Evolutionary conservation across 2,329 filamentous ascomycete genomes (phyloP).

Genomic region (Aspergillus uvarum): DNA sequence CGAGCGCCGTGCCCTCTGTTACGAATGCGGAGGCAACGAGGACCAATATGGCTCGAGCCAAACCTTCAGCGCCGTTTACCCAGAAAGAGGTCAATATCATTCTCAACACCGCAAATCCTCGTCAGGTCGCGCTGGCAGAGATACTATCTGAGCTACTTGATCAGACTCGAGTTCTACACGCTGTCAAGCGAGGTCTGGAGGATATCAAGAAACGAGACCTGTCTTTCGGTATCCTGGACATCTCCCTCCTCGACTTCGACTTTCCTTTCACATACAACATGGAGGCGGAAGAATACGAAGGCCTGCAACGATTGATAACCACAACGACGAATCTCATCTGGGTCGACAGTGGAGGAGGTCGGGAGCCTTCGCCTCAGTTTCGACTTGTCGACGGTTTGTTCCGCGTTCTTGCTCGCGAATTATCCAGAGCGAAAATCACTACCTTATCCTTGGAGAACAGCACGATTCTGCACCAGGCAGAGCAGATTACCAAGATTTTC

Average conservation of each 20-base stretch:
- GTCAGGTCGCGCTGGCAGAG: background rate
- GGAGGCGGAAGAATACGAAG: background rate
- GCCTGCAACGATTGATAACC: conserved; percentile 1
- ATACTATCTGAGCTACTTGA: background rate
- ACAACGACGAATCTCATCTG: conserved; percentile 9
- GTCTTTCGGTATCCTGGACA: background rate
- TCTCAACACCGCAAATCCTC: background rate
- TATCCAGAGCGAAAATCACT: conserved; percentile 1
- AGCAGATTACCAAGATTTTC: conserved; percentile 7
- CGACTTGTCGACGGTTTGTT: conserved; percentile 15
- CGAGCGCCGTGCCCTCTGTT: conserved; percentile 7
- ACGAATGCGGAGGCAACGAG: no score
- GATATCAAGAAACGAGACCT: background rate
- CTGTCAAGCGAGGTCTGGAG: background rate
- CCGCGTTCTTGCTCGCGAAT: conserved; percentile 9
- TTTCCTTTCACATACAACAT: conserved; percentile 7
- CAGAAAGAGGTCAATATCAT: background rate
- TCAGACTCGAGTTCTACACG: background rate
- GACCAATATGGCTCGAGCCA: background rate
- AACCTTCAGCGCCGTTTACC: background rate
- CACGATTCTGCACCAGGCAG: background rate
- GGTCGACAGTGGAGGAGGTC: conserved; percentile 12
- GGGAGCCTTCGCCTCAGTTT: conserved; percentile 7
- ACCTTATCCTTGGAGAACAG: conserved; percentile 7
- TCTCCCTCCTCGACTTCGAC: conserved; percentile 9